A percentile compares a stretch with the other conserved stretches of the same genome.
These are phyloP conservation scores for Articulospora tetracladia DNA, from an alignment of 495 filamentous ascomycete species.

Conservation along the genomic window DNA sequence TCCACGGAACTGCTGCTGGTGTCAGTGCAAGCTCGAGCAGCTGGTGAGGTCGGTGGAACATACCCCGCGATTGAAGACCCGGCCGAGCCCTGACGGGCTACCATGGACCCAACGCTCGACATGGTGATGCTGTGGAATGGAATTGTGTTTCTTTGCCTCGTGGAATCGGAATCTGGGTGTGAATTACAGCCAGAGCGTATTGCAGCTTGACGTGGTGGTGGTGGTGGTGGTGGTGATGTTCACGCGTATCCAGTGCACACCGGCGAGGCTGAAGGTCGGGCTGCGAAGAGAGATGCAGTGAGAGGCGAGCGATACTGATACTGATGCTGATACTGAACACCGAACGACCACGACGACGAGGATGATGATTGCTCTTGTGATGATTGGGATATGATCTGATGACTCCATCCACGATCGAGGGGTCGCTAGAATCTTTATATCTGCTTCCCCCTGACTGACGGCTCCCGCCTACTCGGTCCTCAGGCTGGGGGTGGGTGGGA, in stretches of 20 bases:
- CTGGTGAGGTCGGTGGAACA: not conserved
- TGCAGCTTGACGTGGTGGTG: not conserved
- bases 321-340: no score
- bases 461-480: no score
- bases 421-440: no score
- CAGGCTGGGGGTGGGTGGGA: no score
- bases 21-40: not conserved
- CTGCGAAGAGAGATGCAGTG: no score
- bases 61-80: conserved; percentile 9
- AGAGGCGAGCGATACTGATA: no score
- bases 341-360: no score
- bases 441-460: no score
- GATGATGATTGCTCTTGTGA: no score
- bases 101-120: not conserved
- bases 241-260: no score
- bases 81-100: conserved; percentile 14
- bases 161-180: not conserved
- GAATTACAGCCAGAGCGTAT: not conserved
- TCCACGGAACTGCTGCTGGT: conserved; percentile 5
- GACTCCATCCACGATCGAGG: no score
- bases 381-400: no score
- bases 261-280: not conserved
- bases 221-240: not conserved
- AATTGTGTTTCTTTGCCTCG: not conserved
- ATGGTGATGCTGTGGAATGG: not conserved